Conservation (phyloP, 768 basidiomycete species). For the Phylloporus scabripes region DNA sequence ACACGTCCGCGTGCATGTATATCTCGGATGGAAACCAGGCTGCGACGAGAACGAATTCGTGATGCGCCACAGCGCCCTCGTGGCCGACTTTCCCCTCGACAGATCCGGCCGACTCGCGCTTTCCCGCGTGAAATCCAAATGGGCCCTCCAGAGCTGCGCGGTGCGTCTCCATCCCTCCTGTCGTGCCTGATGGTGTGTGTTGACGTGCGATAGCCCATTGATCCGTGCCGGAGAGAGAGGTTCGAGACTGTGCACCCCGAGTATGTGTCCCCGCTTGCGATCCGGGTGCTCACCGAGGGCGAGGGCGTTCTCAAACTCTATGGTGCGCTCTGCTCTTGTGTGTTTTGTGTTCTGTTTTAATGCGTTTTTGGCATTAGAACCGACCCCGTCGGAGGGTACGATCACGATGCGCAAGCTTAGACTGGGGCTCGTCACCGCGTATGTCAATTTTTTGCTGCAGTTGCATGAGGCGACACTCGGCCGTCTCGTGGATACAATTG, state of each 20-base stretch:
- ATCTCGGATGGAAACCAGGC: conserved; percentile 25
- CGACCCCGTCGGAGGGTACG: conserved; percentile 22
- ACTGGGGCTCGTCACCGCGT: conserved; percentile 20
- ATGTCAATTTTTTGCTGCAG: conserved; percentile 8
- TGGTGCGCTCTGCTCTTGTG: conserved; percentile 8
- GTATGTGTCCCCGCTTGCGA: conserved; percentile 24
- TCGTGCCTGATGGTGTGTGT: too few species aligned
- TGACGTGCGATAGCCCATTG: conserved; percentile 13
- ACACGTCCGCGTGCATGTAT: conserved; percentile 31
- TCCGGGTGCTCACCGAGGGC: conserved; percentile 22
- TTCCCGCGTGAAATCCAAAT: conserved; percentile 13
- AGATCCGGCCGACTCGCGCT: conserved; percentile 18
- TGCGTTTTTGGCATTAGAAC: conserved; percentile 13
- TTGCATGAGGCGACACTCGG: conserved; percentile 26
- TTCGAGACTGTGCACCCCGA: conserved; percentile 21
- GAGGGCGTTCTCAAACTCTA: conserved; percentile 26
- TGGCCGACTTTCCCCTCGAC: conserved; percentile 25
- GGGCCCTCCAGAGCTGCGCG: conserved; percentile 23
- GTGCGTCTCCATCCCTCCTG: conserved; percentile 4
- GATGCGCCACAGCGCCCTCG: conserved; percentile 23
- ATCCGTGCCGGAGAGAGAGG: conserved; percentile 14
- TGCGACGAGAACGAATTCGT: conserved; percentile 27
- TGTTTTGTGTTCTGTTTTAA: too few species aligned
- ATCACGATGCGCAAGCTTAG: conserved; percentile 20
- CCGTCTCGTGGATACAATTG: conserved; percentile 20